These are phyloP conservation scores for Jasminum sambac DNA, from an alignment of 257 asterid genomes.

Conservation along the genomic window DNA sequence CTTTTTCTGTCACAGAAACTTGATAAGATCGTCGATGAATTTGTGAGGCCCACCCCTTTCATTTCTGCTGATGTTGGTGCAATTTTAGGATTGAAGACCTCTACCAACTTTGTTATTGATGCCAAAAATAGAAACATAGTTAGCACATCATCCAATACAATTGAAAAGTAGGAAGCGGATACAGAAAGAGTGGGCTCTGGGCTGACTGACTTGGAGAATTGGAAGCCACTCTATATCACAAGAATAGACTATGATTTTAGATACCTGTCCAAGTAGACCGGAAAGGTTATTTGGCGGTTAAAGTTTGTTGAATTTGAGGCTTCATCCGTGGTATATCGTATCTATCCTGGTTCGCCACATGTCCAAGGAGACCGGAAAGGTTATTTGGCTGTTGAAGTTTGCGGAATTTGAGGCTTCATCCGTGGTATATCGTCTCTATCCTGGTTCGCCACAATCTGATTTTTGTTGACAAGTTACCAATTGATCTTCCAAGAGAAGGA, in stretches of 20 bases:
- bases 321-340: slow-evolving; percentile 40
- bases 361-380: slow-evolving; percentile 13
- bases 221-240: slow-evolving; percentile 65
- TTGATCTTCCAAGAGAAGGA: slow-evolving; percentile 49
- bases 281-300: slow-evolving; percentile 74
- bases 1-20: slow-evolving; percentile 50
- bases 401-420: slow-evolving; percentile 33
- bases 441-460: slow-evolving; percentile 50
- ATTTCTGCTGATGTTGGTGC: slow-evolving; percentile 63
- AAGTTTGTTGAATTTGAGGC: slow-evolving; percentile 78
- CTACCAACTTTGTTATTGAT: slow-evolving; percentile 71
- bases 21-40: slow-evolving; percentile 58
- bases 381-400: neutral
- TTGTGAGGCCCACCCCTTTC: slow-evolving; percentile 64
- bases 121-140: slow-evolving; percentile 66
- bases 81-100: slow-evolving; percentile 74
- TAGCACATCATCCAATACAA: slow-evolving; percentile 55
- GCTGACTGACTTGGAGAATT: slow-evolving; percentile 37
- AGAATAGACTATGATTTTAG: slow-evolving; percentile 74
- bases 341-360: too few species aligned
- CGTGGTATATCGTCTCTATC: slow-evolving; percentile 58
- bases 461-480: slow-evolving; percentile 38
- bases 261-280: slow-evolving; percentile 60
- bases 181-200: slow-evolving; percentile 47
- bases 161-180: slow-evolving; percentile 33